Percentiles rank a stretch among this genome's conserved stretches.
Evolutionary conservation across 2,329 filamentous ascomycete genomes (phyloP).

Genomic region (Westerdykella ornata): DNA sequence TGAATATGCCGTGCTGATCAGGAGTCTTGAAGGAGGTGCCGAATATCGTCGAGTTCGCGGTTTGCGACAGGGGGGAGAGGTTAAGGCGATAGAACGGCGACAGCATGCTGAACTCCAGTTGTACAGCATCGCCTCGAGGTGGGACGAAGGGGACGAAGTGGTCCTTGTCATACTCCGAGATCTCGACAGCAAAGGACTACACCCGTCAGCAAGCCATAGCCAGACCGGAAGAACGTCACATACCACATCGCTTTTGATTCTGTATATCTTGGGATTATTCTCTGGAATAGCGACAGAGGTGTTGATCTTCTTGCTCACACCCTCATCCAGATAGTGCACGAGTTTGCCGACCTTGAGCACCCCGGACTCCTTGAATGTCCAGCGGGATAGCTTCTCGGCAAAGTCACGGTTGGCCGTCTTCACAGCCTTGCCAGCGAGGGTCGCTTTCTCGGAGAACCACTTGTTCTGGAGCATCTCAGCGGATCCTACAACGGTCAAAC

Average conservation of each 20-base stretch:
- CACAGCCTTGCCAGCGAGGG: slow-evolving; percentile 48
- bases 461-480: slow-evolving; percentile 80
- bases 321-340: slow-evolving; percentile 61
- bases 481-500: slow-evolving; percentile 77
- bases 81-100: slow-evolving; percentile 90
- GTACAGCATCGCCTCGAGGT: slow-evolving; percentile 64
- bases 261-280: slow-evolving; percentile 80
- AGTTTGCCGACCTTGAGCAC: slow-evolving; percentile 79
- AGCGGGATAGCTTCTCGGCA: slow-evolving; percentile 76
- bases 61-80: slow-evolving; percentile 53
- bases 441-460: slow-evolving; percentile 79
- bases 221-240: slow-evolving; percentile 31
- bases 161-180: slow-evolving; percentile 77
- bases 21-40: slow-evolving; percentile 71
- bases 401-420: slow-evolving; percentile 78
- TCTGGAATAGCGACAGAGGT: slow-evolving; percentile 37
- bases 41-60: slow-evolving; percentile 65
- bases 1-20: slow-evolving; percentile 98
- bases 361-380: slow-evolving; percentile 92
- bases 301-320: slow-evolving; percentile 46
- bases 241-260: slow-evolving; percentile 95
- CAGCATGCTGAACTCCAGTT: slow-evolving; percentile 98
- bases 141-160: slow-evolving; percentile 68
- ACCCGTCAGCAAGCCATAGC: slow-evolving; percentile 22
- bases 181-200: slow-evolving; percentile 76